These are phyloP conservation scores for Pleurotus eryngii DNA, from an alignment of 768 basidiomycete genomes.

Conservation along the genomic window DNA sequence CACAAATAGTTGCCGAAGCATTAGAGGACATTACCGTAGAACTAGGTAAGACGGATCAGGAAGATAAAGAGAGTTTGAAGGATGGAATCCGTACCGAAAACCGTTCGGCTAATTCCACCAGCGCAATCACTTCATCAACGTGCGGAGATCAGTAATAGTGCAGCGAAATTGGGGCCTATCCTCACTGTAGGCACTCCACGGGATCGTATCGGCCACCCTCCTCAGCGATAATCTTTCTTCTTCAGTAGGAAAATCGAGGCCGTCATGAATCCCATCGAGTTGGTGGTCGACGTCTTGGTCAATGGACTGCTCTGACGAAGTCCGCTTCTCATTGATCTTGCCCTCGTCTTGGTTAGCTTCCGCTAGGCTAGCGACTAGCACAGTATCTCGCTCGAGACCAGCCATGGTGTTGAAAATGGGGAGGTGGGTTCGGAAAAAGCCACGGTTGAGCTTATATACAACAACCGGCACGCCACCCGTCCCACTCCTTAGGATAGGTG, in stretches of 20 bases:
- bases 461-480: neutral
- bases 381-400: conserved; percentile 11
- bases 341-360: conserved; percentile 4
- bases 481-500: neutral
- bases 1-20: too few species aligned
- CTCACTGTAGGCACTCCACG: conserved; percentile 56
- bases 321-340: conserved; percentile 6
- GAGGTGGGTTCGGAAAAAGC: neutral
- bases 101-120: conserved; percentile 69
- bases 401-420: conserved; percentile 6
- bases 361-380: conserved; percentile 5
- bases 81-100: conserved; percentile 50
- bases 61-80: neutral
- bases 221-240: conserved; percentile 57
- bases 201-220: conserved; percentile 56
- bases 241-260: conserved; percentile 60
- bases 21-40: conserved; percentile 30
- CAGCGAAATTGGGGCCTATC: neutral
- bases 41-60: conserved; percentile 19
- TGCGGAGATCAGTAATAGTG: neutral
- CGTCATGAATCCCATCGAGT: conserved; percentile 39
- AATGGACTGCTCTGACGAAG: neutral
- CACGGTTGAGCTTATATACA: neutral
- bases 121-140: conserved; percentile 44
- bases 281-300: conserved; percentile 7